Base-by-base conservation (phyloP, 1,139 yeast species). In the Blastobotrys indianensis region DNA sequence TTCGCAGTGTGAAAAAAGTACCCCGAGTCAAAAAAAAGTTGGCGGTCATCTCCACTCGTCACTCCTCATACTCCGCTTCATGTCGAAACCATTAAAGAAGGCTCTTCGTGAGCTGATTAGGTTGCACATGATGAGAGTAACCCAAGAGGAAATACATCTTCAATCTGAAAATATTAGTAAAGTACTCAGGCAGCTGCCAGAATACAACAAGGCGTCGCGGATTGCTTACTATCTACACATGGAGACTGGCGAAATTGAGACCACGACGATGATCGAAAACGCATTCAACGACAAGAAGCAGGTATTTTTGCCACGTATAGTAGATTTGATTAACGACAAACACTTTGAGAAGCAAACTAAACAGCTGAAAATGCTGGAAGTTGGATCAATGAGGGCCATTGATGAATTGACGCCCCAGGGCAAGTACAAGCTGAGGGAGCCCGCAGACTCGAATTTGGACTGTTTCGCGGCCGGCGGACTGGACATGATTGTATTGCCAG, bases 401-500 rank as follows among this genome's bases (percentile, higher is more conserved):
- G 44, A 57, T 1, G 50, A 56, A 1, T 67, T 88, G 48, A 52
- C 65, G 47, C 95, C 95, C 0, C 75, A 73, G 37, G 97, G 97
- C 0, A 76, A 72, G 47, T 88, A 78, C 60, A 64, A 74, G 32
- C 65, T 90, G 23, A 64, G 77, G 40, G 97, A 90, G 61, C 97
- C 97, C 0, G 35, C 20, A 13, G 43, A 49, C 20, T 10, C 33
- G 13, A 41, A 42, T 12, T 12, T 20, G 17, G 29, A 34, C 39
- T 38, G 51, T 39, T 60, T 77, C 13, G 59, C 54, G 2, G 54
- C 47, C 3, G 61, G 61, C 0, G 80, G 76, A 0, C 64, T 92
- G 29, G 97, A 90, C 56, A 58, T 88, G 25, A 69, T 92, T 7
- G 65, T 92, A 2, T 70, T 92, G 0, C 98, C 97, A 0, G 97